A percentile compares a stretch with the other conserved stretches of the same genome.
These are phyloP conservation scores for Botrytis byssoidea DNA, from an alignment of 2,329 filamentous ascomycete species.

Conservation along the genomic window DNA sequence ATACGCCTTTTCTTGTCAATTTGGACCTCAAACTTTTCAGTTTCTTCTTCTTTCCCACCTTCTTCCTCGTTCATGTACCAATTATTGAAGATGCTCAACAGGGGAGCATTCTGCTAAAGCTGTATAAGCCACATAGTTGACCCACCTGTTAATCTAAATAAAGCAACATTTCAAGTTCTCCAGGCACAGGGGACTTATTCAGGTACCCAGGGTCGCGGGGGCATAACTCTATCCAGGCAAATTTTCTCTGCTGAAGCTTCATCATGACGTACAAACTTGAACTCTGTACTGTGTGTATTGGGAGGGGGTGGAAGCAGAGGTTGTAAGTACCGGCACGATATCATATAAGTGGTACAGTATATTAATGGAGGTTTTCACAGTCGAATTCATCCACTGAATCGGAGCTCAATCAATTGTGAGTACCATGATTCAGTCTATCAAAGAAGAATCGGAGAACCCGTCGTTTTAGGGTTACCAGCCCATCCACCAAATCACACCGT, in stretches of 20 bases:
- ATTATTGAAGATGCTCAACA: conserved; percentile 10
- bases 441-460: neutral
- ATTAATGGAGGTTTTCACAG: neutral
- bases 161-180: conserved; percentile 11
- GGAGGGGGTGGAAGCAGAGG: neutral
- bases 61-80: conserved; percentile 6
- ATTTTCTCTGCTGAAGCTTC: neutral
- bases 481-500: conserved; percentile 11
- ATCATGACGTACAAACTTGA: conserved; percentile 3
- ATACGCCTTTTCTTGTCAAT: neutral
- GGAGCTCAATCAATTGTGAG: neutral
- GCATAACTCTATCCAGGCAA: neutral
- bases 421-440: neutral
- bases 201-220: neutral
- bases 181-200: conserved; percentile 4
- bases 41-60: neutral
- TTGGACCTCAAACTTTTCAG: neutral
- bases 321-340: neutral
- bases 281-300: neutral
- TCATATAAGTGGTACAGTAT: neutral
- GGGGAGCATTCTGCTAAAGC: neutral
- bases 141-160: conserved; percentile 14
- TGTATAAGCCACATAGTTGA: conserved; percentile 15
- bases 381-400: neutral
- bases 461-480: neutral